A percentile compares a stretch with the other conserved stretches of the same genome.
These are phyloP conservation scores for Pseudocercospora crystallina DNA, from an alignment of 2,329 filamentous ascomycete genomes.

Conservation along the genomic window DNA sequence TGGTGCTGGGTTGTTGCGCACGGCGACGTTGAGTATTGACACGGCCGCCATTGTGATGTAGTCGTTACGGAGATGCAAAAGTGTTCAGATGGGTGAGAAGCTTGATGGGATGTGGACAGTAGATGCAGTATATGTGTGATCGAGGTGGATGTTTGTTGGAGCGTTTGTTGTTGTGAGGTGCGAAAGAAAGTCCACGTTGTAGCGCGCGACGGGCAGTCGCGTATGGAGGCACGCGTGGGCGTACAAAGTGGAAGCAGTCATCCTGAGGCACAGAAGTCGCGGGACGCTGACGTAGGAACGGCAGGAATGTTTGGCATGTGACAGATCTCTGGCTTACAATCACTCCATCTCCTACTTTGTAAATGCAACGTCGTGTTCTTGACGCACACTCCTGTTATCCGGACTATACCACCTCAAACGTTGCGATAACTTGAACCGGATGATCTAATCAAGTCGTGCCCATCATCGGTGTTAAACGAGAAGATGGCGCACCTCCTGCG, in stretches of 20 bases:
- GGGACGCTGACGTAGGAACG: not conserved
- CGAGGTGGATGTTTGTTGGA: not conserved
- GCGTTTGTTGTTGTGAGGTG: conserved; percentile 1
- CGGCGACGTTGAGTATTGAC: conserved; percentile 89
- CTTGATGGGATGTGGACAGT: not conserved
- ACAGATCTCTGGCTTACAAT: not conserved
- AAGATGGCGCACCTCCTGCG: conserved; percentile 83
- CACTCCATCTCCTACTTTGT: no score
- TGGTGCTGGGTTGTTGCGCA: conserved; percentile 93
- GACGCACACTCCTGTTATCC: not conserved
- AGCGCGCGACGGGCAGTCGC: conserved; percentile 8
- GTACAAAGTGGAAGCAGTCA: conserved; percentile 8
- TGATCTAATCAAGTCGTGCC: no score
- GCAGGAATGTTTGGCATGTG: conserved; percentile 3
- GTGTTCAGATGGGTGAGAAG: not conserved
- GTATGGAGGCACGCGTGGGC: not conserved
- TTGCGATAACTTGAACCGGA: not conserved
- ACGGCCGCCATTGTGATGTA: conserved; percentile 80
- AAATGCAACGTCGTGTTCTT: no score
- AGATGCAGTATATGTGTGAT: not conserved
- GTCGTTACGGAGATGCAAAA: not conserved
- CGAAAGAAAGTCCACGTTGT: not conserved
- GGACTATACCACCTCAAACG: not conserved
- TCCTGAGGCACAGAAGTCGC: conserved; percentile 3
- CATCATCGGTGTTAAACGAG: no score